Percentiles rank a stretch among this genome's conserved stretches.
These are phyloP conservation scores for Fagopyrum tataricum DNA, from an alignment of 148 eudicot genomes.

Conservation along the genomic window DNA sequence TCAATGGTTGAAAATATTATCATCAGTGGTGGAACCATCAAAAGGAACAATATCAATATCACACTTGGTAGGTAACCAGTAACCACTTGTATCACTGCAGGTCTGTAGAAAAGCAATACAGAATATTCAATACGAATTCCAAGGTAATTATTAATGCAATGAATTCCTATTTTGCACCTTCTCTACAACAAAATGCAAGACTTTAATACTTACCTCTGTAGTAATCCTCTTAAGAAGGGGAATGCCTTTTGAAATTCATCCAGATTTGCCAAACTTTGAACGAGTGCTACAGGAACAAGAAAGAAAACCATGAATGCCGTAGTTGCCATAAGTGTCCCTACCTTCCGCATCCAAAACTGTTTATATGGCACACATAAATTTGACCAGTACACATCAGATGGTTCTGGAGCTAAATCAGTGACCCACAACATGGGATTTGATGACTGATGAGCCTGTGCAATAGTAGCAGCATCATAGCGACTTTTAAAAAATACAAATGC, in stretches of 20 bases:
- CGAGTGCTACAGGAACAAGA: conserved; percentile 62
- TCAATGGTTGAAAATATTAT: conserved; percentile 71
- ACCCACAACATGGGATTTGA: conserved; percentile 92
- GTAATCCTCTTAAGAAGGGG: conserved; percentile 49
- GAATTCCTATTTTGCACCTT: background rate
- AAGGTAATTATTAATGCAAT: background rate
- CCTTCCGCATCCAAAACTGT: conserved; percentile 78
- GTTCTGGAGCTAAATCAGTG: conserved; percentile 76
- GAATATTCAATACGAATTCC: background rate
- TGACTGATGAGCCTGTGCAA: conserved; percentile 63
- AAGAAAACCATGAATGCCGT: conserved; percentile 62
- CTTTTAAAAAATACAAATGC: conserved; percentile 86
- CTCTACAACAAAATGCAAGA: background rate
- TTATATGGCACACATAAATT: conserved; percentile 73
- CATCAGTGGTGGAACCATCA: conserved; percentile 75
- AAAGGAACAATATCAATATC: conserved; percentile 62
- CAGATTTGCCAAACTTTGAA: conserved; percentile 69
- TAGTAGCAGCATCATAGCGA: conserved; percentile 85
- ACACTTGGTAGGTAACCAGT: conserved; percentile 98
- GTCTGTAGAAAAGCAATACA: conserved; percentile 32
- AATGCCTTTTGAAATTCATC: conserved; percentile 42
- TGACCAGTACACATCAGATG: conserved; percentile 76
- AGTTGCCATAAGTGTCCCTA: conserved; percentile 53
- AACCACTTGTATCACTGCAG: conserved; percentile 38
- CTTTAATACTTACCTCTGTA: conserved; percentile 48